A percentile compares a stretch with the other conserved stretches of the same genome.
phyloP scores from a whole-genome alignment of 768 basidiomycete genomes.

The Macrocybe gigantea region DNA sequence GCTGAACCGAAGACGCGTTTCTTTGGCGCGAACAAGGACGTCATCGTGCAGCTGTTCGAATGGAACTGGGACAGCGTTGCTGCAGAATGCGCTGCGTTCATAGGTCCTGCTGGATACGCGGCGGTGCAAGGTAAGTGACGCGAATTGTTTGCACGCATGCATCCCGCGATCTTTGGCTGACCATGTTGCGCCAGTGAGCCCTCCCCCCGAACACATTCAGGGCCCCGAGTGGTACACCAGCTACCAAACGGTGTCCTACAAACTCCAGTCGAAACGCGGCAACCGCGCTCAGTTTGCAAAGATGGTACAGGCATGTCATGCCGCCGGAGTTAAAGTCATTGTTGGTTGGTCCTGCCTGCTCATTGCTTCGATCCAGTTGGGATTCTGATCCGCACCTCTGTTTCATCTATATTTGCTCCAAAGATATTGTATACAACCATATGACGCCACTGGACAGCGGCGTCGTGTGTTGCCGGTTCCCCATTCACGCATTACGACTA shows the following conservation, averaged over 20 bases:
- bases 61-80: constrained; percentile 61
- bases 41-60: constrained; percentile 69
- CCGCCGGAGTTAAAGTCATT: constrained; percentile 55
- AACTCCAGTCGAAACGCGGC: no score
- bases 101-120: constrained; percentile 64
- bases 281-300: constrained; percentile 8
- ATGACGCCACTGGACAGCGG: constrained; percentile 51
- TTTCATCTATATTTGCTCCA: neutral
- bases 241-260: no score
- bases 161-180: no score
- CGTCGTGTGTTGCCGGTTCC: constrained; percentile 42
- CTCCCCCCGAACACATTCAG: no score
- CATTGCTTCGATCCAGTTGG: no score
- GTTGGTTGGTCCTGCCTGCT: constrained; percentile 26
- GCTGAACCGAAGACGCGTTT: no score
- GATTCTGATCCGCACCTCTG: neutral
- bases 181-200: no score
- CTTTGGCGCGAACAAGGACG: constrained; percentile 9
- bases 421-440: constrained; percentile 61
- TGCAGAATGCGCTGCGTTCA: constrained; percentile 55
- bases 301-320: constrained; percentile 48
- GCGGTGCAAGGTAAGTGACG: constrained; percentile 57
- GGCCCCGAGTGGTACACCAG: no score
- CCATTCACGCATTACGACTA: constrained; percentile 49
- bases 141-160: no score